Evolutionary conservation across 2,329 filamentous ascomycete species (phyloP), one percentile per base, ranked within the genome.

Genomic region (Cercospora sp.): DNA sequence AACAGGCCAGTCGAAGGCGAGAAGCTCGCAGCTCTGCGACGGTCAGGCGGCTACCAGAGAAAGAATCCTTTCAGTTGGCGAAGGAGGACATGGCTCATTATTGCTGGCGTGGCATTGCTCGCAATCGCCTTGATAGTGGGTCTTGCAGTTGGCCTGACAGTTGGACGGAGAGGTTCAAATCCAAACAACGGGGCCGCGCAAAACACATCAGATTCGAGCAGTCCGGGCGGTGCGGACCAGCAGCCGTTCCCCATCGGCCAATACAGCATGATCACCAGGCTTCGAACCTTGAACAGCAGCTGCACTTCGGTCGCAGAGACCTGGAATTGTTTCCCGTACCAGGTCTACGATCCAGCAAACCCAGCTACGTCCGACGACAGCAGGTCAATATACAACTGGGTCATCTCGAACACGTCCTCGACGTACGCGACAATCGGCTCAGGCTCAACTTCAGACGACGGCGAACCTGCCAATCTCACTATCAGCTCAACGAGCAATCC

Each of bases 251-350:
- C 89, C 1, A 79, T 85, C 1, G 90, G 89, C 5, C 83, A 85
- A n/a, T 91, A 87, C 77, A 82, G 85, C 42, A 82, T 91, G 72
- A 81, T 84, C 6, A 87, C 88, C 23, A 85, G 85, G 67, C 85
- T 91, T 45, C 80, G 83, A 60, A 84, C 81, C 5, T 79, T 84
- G 2, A 78, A 80, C 16, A 84, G 86, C 6, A 82, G 82, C 60
- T 91, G 90, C 78, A 89, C 87, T 0, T 83, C 85, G 13, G 84
- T 87, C 71, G 71, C 85, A 0, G 78, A 82, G 4, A 87, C 87
- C 1, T 91, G 89, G 87, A 81, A 82, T 64, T 91, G 89, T 80
- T 86, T 84, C 68, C 88, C 89, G 1, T 86, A 85, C 73, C 80
- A 78, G 2, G 82, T 82, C 31, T 88, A 86, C 78, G 72, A 79